phyloP scores from a whole-genome alignment of 169 alveolate species.

The Eimeria praecox region DNA sequence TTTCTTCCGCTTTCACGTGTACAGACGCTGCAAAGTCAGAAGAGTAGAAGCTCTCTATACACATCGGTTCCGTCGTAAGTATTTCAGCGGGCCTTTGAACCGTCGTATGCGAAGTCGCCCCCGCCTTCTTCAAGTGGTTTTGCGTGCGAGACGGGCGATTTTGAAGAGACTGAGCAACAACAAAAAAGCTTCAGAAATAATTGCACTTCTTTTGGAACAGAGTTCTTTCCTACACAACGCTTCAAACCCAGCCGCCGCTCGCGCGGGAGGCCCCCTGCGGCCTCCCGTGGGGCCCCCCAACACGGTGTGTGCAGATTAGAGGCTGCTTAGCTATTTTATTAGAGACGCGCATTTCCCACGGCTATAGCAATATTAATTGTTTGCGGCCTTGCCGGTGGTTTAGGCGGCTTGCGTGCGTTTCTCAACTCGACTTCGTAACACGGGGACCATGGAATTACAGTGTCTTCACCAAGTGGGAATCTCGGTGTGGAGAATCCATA shows the following conservation, averaged over 20 bases:
- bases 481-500: background rate
- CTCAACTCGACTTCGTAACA: background rate
- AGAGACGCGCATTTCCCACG: background rate
- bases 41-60: background rate
- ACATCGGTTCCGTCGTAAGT: background rate
- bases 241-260: background rate
- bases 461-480: background rate
- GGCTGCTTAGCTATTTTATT: background rate
- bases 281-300: background rate
- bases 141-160: background rate
- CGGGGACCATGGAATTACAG: constrained; percentile 2
- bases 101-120: background rate
- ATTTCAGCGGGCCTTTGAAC: background rate
- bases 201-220: background rate
- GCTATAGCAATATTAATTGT: background rate
- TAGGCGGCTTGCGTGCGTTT: background rate
- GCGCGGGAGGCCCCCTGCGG: background rate
- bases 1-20: background rate
- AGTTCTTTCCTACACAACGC: background rate
- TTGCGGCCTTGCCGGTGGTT: background rate
- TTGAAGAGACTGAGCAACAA: background rate
- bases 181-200: background rate
- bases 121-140: background rate
- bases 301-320: background rate
- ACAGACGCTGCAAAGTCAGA: background rate